phyloP scores from a whole-genome alignment of 1,284 basidiomycete genomes.

The Cystobasidium pallidum region DNA sequence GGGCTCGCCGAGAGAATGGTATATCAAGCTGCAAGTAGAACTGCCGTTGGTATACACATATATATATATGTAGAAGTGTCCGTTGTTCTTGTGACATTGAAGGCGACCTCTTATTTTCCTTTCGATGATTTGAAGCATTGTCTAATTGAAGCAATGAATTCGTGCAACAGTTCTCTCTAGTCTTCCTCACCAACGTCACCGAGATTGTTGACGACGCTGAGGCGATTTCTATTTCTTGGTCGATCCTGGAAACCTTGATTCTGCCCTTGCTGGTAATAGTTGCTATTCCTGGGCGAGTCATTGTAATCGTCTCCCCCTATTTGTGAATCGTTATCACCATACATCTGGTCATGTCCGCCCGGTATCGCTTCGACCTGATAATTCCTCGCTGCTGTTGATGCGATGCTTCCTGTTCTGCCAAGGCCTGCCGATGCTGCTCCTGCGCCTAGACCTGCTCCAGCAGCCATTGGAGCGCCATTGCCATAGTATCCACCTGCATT shows the following conservation, averaged over 20 bases:
- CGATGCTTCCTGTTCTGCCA: conserved; percentile 36
- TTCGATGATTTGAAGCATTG: no score
- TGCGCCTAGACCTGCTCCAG: conserved; percentile 5
- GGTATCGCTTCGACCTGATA: conserved; percentile 41
- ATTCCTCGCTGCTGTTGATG: conserved; percentile 36
- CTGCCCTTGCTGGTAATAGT: conserved; percentile 24
- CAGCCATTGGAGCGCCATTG: background rate
- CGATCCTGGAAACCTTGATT: conserved; percentile 32
- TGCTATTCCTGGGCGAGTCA: background rate
- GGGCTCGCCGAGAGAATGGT: background rate
- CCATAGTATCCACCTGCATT: conserved; percentile 16
- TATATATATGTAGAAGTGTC: background rate
- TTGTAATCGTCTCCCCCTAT: conserved; percentile 12
- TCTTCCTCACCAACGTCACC: conserved; percentile 40
- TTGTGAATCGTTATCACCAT: conserved; percentile 28
- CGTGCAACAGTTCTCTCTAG: background rate
- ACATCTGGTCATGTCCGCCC: conserved; percentile 17
- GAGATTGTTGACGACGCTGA: conserved; percentile 42
- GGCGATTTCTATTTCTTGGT: conserved; percentile 33
- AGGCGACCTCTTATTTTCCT: background rate
- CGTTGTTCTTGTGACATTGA: background rate
- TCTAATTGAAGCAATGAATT: background rate
- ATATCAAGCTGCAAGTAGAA: background rate
- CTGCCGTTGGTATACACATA: background rate
- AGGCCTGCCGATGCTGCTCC: conserved; percentile 27